Evolutionary conservation across 768 basidiomycete species (phyloP), one percentile per base, ranked within the genome.

Genomic region (Hydnomerulius pinastri): DNA sequence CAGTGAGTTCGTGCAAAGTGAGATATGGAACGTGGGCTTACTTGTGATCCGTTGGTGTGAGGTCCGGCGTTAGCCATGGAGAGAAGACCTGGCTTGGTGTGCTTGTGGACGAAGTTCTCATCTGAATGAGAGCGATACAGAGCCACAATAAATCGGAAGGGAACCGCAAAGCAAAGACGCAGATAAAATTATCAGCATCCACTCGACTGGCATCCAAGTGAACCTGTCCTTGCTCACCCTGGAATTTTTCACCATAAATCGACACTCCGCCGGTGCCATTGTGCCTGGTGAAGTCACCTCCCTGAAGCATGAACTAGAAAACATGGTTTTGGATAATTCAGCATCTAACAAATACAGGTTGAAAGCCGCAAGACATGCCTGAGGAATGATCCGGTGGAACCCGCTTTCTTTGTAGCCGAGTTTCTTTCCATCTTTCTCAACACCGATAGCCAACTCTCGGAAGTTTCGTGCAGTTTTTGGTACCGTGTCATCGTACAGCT

Each of bases 11-110:
- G 41, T n/a, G 32, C 18, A 2, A 15, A 25, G 15, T 32, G 30
- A n/a, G 21, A 33, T 17, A 8, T 25, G 39, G 11, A 20, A 25
- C 2, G 9, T 20, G 23, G 1, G 57, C 73, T 47, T 45, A 83
- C 80, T 67, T 90, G 90, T 12, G 88, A 91, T 29, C 91, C 88
- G 51, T 90, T 90, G 32, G 88, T 90, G 71, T 87, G 80, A 1
- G 74, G 74, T 43, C 92, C 92, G 29, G 92, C 90, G 59, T 90
- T 97, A 32, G 95, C 95, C 89, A 91, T 90, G 35, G 86, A 87
- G 55, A 92, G 77, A 18, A 89, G 69, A 61, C 80, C 85, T 8
- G 83, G 80, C 61, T 78, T 80, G 58, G 71, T 68, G 67, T 91
- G 90, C 53, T 73, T 76, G 50, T 80, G 65, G 48, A 73, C 65